Conservation (phyloP, 1,284 basidiomycete genomes). For the Phenoliferia sp. region DNA sequence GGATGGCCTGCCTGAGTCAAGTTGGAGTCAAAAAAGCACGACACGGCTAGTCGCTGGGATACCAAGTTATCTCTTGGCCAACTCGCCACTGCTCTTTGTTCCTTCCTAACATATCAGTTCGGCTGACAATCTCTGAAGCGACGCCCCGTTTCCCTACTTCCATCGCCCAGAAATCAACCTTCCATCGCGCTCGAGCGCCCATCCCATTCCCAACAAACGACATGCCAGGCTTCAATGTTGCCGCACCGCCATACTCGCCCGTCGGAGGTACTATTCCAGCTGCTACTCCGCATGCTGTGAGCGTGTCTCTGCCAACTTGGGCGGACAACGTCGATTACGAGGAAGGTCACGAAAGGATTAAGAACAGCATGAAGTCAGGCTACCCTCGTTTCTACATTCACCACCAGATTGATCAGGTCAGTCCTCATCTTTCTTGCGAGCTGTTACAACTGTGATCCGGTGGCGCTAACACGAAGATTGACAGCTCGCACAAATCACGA, state of each 20-base stretch:
- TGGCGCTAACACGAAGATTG: background rate
- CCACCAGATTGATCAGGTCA: slow-evolving; percentile 75
- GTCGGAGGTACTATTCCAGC: slow-evolving; percentile 42
- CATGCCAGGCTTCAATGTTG: slow-evolving; percentile 5
- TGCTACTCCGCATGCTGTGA: slow-evolving; percentile 70
- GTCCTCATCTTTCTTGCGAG: slow-evolving; percentile 34
- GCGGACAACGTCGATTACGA: slow-evolving; percentile 90
- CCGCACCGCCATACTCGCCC: slow-evolving; percentile 20
- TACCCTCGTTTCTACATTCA: slow-evolving; percentile 98
- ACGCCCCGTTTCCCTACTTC: too few species aligned
- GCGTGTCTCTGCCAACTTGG: slow-evolving; percentile 95
- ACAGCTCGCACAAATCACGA: slow-evolving; percentile 71
- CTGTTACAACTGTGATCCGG: slow-evolving; percentile 5
- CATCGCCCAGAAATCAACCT: too few species aligned
- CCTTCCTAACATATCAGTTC: too few species aligned
- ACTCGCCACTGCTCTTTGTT: too few species aligned
- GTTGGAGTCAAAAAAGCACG: too few species aligned
- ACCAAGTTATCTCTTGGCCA: too few species aligned
- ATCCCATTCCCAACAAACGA: too few species aligned
- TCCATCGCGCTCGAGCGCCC: too few species aligned
- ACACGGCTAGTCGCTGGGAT: too few species aligned
- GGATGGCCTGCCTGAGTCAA: too few species aligned
- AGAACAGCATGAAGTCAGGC: slow-evolving; percentile 81
- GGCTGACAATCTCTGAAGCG: too few species aligned
- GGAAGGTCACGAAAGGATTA: slow-evolving; percentile 77